Evolutionary conservation across 805 yeast genomes (phyloP), one percentile per base, ranked within the genome.

Genomic region (Candida nitratophila): DNA sequence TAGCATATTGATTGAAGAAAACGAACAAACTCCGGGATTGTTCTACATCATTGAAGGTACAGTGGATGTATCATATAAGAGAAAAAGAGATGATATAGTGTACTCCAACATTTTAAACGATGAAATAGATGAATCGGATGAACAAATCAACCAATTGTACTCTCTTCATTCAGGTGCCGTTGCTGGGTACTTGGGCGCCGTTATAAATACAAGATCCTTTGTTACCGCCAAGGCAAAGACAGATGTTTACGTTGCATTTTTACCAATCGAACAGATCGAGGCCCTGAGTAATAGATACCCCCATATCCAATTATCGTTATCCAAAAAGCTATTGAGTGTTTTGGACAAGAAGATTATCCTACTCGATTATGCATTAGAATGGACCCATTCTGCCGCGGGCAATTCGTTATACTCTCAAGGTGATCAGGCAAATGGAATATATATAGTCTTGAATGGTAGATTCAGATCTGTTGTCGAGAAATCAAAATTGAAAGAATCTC

Each of bases 301-400:
- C 46, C 73, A 79, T 61, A 70, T 91, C 10, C 84, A 86, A 51
- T 66, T 91, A 33, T 79, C 88, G 2, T 74, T 89, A 39, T 96
- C 98, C 0, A 79, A 80, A 47, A 74, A 80, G 9, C 66, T 91
- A 49, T 79, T 84, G 38, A 70, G 70, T n/a, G 70, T 85, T 2
- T 62, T 93, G 34, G 82, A 90, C 26, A 68, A 75, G 26, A 77
- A 84, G 44, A 69, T 91, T 33, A 63, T 85, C 33, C 77, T 83
- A 44, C 76, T 93, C 36, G 98, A 91, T 57, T 87, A 86, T 62
- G 96, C 97, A 0, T 66, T 93, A 42, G 99, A 93, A 61, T 91
- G 98, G 98, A 79, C 90, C 35, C 96, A 88, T 47, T 70, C 86
- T 12, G 80, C 80, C n/a, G 91, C 97, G 1, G 96, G 97, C 0